Base-by-base conservation (phyloP, 176 grass and related monocot genomes). In the Canna indica region DNA sequence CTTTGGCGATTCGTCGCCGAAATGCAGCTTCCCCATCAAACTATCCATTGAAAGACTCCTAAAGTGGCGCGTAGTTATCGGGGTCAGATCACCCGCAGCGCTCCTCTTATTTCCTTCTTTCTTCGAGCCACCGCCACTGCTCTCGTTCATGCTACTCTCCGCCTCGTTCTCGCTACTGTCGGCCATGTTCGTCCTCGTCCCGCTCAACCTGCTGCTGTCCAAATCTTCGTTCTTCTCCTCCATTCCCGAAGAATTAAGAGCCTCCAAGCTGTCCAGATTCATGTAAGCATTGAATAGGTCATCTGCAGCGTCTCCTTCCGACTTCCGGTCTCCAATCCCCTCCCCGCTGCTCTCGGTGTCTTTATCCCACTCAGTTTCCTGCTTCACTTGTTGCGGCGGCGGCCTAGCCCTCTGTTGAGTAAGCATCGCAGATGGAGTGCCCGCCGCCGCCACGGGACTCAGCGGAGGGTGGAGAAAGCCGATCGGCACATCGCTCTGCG, bases 251-350 rank as follows among this genome's bases (percentile, higher is more conserved):
- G 89, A 90, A 68, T 97, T 97, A 75, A 97, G 75, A 16, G 83
- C 72, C 29, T 93, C 94, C 27, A 93, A 77, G 28, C 64, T 81
- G 39, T 99, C 89, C 0, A 93, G 79, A 78, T 99, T 88, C 94
- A 99, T 99, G 84, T 99, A 93, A 11, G 89, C 76, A 67, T 76
- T 99, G 80, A 93, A 81, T 59, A 93, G 79, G 59, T 99, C 86
- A 63, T 93, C 91, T 5, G 44, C 68, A 20, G 36, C 64, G 22
- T 41, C 64, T 12, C 64, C 64, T 42, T 67, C 64, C 18, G 34
- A 38, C 64, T 39, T 67, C 20, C 16, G 16, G 28, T 70, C 45
- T 44, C 45, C 68, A 1, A 39, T 66, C 20, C 1, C 63, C 33
- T 66, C 63, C 35, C 20, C 35, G 63, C 63, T 38, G 41, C 68